Evolutionary conservation across 352 stramenopile genomes (phyloP), one percentile per base, ranked within the genome.

Genomic region (Phytophthora constricta): DNA sequence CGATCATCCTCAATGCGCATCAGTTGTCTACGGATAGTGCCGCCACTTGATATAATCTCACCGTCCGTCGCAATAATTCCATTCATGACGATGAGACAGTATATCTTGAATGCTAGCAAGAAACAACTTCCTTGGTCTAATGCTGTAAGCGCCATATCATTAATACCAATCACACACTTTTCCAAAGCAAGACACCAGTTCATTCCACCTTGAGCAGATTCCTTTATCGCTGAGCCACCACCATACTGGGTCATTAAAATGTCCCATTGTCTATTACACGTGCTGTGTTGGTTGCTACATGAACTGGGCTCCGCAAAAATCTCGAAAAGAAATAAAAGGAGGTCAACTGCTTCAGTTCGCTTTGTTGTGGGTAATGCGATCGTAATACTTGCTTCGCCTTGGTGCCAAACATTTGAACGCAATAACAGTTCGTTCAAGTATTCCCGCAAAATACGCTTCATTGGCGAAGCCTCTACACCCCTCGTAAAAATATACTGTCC

Each of bases 41-140:
- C 70, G n/a, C 66, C 65, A 57, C 72, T 85, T 26, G 76, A 75
- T 48, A 87, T 77, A 11, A 66, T 56, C n/a, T 51, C 65, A 1
- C 72, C 79, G n/a, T 74, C 68, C 43, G 31, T 75, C 8, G 34
- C 51, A 58, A 85, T 10, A 26, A 81, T 47, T 17, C 20, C n/a
- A 23, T 52, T 19, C 33, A 78, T 55, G 25, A 78, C 63, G 13
- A 13, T 17, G 16, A 59, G 47, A 16, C 62, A 77, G 31, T 85
- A 87, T 1, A 17, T 55, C 5, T 57, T 42, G 13, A 84, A 72
- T 2, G 70, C 61, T 37, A 22, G 25, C 17, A 62, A 75, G 39
- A 86, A 86, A 16, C 65, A 16, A 4, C 8, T 8, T 45, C 16
- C 16, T 4, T 49, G 17, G 61, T 13, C 20, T 11, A 46, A 48